Conservation (phyloP, 2,329 filamentous ascomycete species). For the Allantophomopsis lycopodina region DNA sequence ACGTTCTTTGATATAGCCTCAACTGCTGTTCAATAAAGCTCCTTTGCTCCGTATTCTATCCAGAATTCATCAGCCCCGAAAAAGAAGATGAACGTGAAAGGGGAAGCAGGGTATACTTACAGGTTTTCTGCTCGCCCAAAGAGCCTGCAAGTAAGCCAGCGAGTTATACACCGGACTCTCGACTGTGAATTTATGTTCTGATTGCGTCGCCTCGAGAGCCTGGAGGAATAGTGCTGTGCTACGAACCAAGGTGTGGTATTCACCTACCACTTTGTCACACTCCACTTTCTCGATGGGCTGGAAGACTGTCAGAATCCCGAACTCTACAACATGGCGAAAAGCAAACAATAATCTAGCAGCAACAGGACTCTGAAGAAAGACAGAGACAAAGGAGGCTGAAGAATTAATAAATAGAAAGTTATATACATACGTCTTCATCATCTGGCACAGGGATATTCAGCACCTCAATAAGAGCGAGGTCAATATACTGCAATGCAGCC, state of each 20-base stretch:
- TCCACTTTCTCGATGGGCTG: background rate
- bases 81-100: background rate
- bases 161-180: slow-evolving; percentile 10
- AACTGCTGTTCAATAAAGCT: slow-evolving; percentile 20
- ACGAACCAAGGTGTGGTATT: slow-evolving; percentile 14
- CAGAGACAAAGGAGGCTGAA: no score
- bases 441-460: slow-evolving; percentile 4
- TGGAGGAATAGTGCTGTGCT: slow-evolving; percentile 14
- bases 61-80: background rate
- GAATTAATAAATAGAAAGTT: no score
- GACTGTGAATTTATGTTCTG: slow-evolving; percentile 7
- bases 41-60: slow-evolving; percentile 15
- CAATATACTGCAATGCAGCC: slow-evolving; percentile 1
- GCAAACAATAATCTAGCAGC: background rate
- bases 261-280: slow-evolving; percentile 6
- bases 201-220: slow-evolving; percentile 14
- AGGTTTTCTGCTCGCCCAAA: slow-evolving; percentile 17
- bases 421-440: background rate
- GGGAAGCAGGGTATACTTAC: slow-evolving; percentile 14
- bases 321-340: background rate
- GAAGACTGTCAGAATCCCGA: background rate
- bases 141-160: slow-evolving; percentile 14
- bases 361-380: background rate
- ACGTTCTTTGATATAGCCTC: slow-evolving; percentile 10
- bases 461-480: slow-evolving; percentile 1